Evolutionary conservation across 139 green algal species (phyloP).

Genomic region (Haematococcus lacustris): DNA sequence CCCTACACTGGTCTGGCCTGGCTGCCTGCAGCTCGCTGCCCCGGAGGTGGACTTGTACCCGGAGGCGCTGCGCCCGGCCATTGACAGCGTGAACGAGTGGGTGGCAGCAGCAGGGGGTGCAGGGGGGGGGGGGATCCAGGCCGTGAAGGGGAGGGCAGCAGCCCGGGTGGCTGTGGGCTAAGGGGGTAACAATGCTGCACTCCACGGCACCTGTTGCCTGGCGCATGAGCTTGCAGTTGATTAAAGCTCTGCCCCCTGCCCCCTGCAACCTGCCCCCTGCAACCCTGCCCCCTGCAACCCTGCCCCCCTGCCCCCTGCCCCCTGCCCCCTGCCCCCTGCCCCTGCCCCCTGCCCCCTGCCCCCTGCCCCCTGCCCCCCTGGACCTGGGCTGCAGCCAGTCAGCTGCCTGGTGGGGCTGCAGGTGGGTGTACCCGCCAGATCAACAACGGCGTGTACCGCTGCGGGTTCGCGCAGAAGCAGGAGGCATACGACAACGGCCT

Average conservation of each 20-base stretch:
- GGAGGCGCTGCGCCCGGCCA: slow-evolving; percentile 48
- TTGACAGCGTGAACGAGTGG: slow-evolving; percentile 81
- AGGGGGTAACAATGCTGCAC: background rate
- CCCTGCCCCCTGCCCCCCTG: too few species aligned
- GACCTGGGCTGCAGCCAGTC: too few species aligned
- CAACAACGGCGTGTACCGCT: slow-evolving; percentile 98
- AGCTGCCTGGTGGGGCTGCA: background rate
- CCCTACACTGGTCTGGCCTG: too few species aligned
- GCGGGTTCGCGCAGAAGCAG: slow-evolving; percentile 86
- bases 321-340: too few species aligned
- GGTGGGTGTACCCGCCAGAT: slow-evolving; percentile 80
- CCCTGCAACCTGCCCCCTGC: too few species aligned
- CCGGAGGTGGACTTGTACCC: slow-evolving; percentile 74
- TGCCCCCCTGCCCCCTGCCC: too few species aligned
- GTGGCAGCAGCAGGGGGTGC: slow-evolving; percentile 13
- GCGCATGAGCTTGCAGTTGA: background rate
- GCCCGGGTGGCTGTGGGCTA: too few species aligned
- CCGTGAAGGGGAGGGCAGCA: background rate
- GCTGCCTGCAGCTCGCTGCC: background rate
- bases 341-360: too few species aligned
- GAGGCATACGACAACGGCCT: slow-evolving; percentile 75
- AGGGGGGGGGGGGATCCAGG: background rate
- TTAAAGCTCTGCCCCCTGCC: background rate
- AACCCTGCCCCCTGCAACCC: too few species aligned
- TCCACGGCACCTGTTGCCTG: background rate